Percentiles rank a stretch among this genome's conserved stretches.
Conservation (phyloP, 23 red algal species). For the Gracilaria gracilis region DNA sequence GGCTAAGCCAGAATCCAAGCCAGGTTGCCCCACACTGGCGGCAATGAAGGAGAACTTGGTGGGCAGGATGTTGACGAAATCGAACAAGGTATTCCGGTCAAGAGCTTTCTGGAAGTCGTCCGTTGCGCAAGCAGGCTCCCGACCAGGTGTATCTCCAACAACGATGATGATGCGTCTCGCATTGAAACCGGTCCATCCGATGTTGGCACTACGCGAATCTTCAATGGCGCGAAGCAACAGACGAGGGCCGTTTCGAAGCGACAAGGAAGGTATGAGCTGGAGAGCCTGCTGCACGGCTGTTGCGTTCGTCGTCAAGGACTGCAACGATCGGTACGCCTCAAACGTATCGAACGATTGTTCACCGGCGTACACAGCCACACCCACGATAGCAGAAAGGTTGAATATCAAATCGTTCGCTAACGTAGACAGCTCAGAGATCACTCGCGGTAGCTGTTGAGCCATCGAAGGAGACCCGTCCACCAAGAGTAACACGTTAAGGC, state of each 20-base stretch:
- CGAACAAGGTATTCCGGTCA: background rate
- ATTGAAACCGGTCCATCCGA: conserved; percentile 21
- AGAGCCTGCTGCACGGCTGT: background rate
- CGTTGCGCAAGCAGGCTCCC: conserved; percentile 18
- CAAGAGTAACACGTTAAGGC: conserved; percentile 5
- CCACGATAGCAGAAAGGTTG: conserved; percentile 1
- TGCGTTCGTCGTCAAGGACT: conserved; percentile 2
- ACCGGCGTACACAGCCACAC: conserved; percentile 1
- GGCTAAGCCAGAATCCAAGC: background rate
- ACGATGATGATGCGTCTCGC: conserved; percentile 15
- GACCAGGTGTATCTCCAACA: conserved; percentile 16
- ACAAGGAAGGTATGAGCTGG: background rate
- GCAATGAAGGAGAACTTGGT: conserved; percentile 2
- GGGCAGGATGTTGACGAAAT: background rate
- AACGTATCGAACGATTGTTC: conserved; percentile 11
- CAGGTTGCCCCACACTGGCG: background rate
- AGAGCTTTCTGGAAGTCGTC: background rate
- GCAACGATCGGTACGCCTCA: background rate
- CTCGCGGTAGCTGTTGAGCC: background rate
- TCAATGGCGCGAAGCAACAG: background rate
- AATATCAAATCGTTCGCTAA: background rate
- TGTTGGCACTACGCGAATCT: conserved; percentile 12
- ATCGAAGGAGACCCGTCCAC: conserved; percentile 17
- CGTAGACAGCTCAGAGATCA: background rate
- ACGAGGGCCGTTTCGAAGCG: background rate